Evolutionary conservation across 2,329 filamentous ascomycete species (phyloP).

Genomic region (Trichophyton benhamiae): DNA sequence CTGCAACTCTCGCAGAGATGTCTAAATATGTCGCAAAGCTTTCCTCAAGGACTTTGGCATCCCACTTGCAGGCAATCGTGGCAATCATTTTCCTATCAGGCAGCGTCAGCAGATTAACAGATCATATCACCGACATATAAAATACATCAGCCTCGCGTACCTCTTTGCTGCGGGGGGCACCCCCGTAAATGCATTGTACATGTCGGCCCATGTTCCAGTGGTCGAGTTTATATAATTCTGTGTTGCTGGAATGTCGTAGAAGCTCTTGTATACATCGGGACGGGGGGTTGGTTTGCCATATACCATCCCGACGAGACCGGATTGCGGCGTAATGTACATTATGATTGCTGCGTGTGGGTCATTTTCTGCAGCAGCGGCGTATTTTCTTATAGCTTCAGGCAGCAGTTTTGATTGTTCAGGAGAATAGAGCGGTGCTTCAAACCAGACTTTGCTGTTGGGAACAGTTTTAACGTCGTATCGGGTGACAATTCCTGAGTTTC

Average conservation of each 20-base stretch:
- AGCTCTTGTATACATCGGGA: not conserved
- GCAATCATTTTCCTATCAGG: no score
- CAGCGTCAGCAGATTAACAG: no score
- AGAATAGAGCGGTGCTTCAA: not conserved
- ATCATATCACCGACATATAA: no score
- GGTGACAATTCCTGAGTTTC: not conserved
- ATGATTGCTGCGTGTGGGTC: not conserved
- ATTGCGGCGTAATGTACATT: not conserved
- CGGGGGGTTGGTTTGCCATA: not conserved
- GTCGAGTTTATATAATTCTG: no score
- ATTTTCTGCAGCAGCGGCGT: not conserved
- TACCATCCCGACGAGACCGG: not conserved
- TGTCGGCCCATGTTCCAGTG: no score
- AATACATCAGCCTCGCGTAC: no score
- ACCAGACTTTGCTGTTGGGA: not conserved
- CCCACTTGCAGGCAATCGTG: no score
- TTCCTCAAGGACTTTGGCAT: no score
- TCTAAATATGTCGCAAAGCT: no score
- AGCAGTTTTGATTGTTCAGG: not conserved
- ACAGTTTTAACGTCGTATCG: not conserved
- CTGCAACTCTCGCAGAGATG: not conserved
- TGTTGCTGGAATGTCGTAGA: no score
- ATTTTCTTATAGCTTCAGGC: not conserved
- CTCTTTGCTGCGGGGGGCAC: no score
- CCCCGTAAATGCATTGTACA: no score